Evolutionary conservation across 805 yeast genomes (phyloP), one percentile per base, ranked within the genome.

Genomic region (Dipodascopsis tothii): DNA sequence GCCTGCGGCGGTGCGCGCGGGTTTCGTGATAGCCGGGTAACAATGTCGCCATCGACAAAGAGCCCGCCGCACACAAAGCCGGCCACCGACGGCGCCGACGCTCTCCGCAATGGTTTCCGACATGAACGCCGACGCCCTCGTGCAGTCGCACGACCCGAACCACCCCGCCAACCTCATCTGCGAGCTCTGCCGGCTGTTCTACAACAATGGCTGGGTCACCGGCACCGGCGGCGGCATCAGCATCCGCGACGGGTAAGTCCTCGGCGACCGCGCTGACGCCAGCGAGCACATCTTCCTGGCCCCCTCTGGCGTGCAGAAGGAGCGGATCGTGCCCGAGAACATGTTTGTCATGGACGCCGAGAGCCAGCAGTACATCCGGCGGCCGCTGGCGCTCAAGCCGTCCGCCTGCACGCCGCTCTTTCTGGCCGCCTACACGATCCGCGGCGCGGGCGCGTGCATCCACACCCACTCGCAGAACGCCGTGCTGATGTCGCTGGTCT

Each of bases 201-300:
- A 82, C 61, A 70, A 75, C 54, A 81, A 82, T 58, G 81, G 84
- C 40, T 87, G 96, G 95, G 90, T 85, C 55, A 80, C 95, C 0
- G 96, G 96, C 2, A 90, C 97, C 1, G 96, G 95, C 2, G 97
- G 96, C 25, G 96, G 96, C 2, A 81, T 90, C 56, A 82, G 94
- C 25, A 81, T 88, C 39, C 65, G 80, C 43, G 70, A 75, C 39
- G 66, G 60, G 43, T 54, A 17, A 38, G 9, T 21, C n/a, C 16
- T n/a, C 11, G 14, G 14, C 30, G 14, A 14, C 30, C 9, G 30
- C 30, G 9, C 9, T 25, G 14, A 25, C 9, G 30, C 4, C n/a
- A 56, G 71, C 1, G 70, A 77, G 48, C 56, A 67, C 18, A 75
- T 84, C 16, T 88, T 73, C 61, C 72, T 88, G 33, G 94, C 96